Evolutionary conservation across 331 rosid genomes (phyloP).

Genomic region (Cucumis variabilis): DNA sequence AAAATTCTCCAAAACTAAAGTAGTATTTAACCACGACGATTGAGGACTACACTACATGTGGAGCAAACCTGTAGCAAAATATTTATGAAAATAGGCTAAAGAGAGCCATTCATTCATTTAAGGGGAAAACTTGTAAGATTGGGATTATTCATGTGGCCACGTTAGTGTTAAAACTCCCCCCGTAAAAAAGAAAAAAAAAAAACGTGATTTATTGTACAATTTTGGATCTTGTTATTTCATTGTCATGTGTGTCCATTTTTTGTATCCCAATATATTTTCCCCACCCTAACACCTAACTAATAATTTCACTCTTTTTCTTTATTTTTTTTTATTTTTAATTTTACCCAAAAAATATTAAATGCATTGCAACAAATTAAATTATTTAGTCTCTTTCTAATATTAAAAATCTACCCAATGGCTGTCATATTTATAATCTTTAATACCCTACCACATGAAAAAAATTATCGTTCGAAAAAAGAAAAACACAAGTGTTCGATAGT

Average conservation of each 20-base stretch:
- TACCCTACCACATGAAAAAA: not conserved
- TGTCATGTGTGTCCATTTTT: not conserved
- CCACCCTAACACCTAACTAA: not conserved
- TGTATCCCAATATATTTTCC: not conserved
- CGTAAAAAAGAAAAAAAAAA: too few species aligned
- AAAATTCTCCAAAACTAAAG: too few species aligned
- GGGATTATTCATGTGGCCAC: not conserved
- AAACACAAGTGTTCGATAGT: too few species aligned
- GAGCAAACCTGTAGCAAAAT: too few species aligned
- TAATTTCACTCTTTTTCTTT: too few species aligned
- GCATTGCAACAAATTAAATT: not conserved
- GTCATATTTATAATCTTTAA: not conserved
- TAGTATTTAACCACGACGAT: too few species aligned
- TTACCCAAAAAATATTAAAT: not conserved
- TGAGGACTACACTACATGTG: too few species aligned
- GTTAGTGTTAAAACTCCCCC: not conserved
- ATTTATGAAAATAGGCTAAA: too few species aligned
- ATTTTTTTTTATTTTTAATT: too few species aligned
- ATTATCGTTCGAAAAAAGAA: not conserved
- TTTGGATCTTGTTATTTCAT: not conserved
- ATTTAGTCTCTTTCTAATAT: not conserved
- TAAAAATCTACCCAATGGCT: not conserved
- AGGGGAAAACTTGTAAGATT: not conserved
- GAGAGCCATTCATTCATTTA: not conserved
- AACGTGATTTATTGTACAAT: not conserved